Evolutionary conservation across 768 basidiomycete species (phyloP), one percentile per base, ranked within the genome.

Genomic region (Nidularia sp.): DNA sequence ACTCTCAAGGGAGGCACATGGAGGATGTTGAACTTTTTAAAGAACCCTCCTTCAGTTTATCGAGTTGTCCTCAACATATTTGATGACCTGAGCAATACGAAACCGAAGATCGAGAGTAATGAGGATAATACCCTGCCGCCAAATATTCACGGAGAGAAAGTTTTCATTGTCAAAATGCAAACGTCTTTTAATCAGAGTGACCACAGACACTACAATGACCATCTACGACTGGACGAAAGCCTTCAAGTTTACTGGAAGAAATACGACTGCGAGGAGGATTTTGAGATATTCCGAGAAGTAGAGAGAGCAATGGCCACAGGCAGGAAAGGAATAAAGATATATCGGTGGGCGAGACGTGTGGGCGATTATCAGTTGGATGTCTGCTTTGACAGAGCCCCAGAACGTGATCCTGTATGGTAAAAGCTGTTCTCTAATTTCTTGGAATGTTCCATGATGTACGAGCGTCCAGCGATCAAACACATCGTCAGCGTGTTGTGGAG

Each of bases 121-220:
- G 15, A 48, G 13, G 55, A 53, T 22, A 36, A 50, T 43, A 47
- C 45, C 6, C 51, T 61, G 2, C 65, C 63, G 3, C 59, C 62
- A 3, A 69, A 76, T 56, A 55, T 67, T 5, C 70, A 71, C 52
- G 63, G 63, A 67, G 18, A 18, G 7, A 68, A 68, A 33, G 57
- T 60, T 0, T 74, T 76, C 61, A 55, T 77, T 25, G 60, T 72
- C 57, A 77, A 76, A 52, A 60, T 76, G 10, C 72, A 76, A 48
- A 56, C 62, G 18, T 55, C 65, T 6, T 47, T 69, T 6, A 13
- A 53, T 10, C 45, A 45, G 12, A 49, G 50, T 2, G 52, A 55
- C 7, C 18, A 34, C 48, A 10, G 6, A 57, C 6, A 34, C 54
- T 1, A 50, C 56, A 12, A 69, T 69, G 59, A 52, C 74, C 50